These are phyloP conservation scores for Penicillium sp. DNA, from an alignment of 2,329 filamentous ascomycete genomes.

Conservation along the genomic window DNA sequence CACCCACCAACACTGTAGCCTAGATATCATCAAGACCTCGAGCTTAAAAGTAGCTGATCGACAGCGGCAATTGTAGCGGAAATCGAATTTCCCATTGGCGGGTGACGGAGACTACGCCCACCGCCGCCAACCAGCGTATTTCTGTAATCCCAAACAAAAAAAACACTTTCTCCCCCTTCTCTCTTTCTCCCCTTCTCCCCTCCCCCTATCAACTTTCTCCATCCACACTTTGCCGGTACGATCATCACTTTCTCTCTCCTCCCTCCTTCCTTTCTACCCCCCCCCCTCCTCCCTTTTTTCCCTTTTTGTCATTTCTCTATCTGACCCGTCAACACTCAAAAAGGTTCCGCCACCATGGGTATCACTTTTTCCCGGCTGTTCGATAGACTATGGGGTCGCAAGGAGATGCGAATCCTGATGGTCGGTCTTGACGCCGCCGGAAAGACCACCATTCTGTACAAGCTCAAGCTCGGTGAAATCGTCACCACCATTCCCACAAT, in stretches of 20 bases:
- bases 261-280: constrained; percentile 10
- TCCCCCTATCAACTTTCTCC: constrained; percentile 2
- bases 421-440: constrained; percentile 98
- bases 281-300: constrained; percentile 12
- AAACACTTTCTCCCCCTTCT: constrained; percentile 17
- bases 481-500: constrained; percentile 99
- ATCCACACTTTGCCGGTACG: not conserved
- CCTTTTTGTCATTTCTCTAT: too few relatives aligned
- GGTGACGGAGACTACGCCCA: constrained; percentile 32
- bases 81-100: not conserved
- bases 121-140: constrained; percentile 32
- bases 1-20: too few relatives aligned
- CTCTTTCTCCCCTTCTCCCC: constrained; percentile 7
- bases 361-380: constrained; percentile 95
- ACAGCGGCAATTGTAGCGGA: not conserved
- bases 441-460: constrained; percentile 99
- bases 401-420: constrained; percentile 99
- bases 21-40: not conserved
- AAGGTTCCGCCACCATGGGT: constrained; percentile 69
- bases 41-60: not conserved
- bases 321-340: too few relatives aligned
- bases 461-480: constrained; percentile 97
- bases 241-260: constrained; percentile 9
- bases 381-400: constrained; percentile 95
- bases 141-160: constrained; percentile 33